Evolutionary conservation across 257 asterid species (phyloP).

Genomic region (Buddleja alternifolia): DNA sequence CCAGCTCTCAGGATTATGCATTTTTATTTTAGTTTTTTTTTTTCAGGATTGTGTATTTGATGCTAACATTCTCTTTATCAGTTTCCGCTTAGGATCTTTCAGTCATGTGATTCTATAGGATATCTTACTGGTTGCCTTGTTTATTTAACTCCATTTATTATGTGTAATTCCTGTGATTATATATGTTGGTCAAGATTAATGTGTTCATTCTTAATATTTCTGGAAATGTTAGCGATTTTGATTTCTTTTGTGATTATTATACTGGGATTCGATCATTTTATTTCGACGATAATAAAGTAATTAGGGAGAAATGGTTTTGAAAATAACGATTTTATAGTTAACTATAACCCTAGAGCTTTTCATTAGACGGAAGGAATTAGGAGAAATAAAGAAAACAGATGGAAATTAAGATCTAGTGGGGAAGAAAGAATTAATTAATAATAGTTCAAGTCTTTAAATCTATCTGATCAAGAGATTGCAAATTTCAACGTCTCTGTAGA

Average conservation of each 20-base stretch:
- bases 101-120: background rate
- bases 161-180: slow-evolving; percentile 3
- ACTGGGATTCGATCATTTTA: too few relatives aligned
- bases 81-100: background rate
- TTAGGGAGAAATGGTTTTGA: background rate
- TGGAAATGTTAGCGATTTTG: background rate
- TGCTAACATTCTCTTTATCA: background rate
- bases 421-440: too few relatives aligned
- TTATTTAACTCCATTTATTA: background rate
- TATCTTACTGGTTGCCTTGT: background rate
- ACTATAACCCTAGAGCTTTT: too few relatives aligned
- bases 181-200: background rate
- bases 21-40: too few relatives aligned
- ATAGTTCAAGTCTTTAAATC: too few relatives aligned
- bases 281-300: background rate
- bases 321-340: too few relatives aligned
- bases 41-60: background rate
- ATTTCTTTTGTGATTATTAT: background rate
- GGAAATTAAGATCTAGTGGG: background rate
- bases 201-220: background rate
- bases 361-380: too few relatives aligned
- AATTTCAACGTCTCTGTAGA: too few relatives aligned
- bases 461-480: too few relatives aligned
- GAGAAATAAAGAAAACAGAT: too few relatives aligned
- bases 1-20: too few relatives aligned